phyloP scores from a whole-genome alignment of 2,329 filamentous ascomycete species.

The Alternaria brassicae region DNA sequence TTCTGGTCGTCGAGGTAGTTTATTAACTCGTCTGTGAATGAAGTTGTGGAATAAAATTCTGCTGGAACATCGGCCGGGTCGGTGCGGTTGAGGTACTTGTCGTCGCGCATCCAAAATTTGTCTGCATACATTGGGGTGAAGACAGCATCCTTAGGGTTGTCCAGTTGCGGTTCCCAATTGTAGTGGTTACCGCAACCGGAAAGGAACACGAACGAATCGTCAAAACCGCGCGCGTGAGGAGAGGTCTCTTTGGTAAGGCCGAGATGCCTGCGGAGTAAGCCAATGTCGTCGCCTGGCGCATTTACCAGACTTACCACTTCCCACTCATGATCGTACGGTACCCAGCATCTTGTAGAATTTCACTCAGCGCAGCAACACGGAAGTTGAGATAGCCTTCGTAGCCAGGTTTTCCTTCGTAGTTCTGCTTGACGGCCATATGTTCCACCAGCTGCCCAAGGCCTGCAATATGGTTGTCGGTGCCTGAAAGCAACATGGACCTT shows the following conservation, averaged over 20 bases:
- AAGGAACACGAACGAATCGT: not conserved
- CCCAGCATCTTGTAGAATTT: conserved; percentile 60
- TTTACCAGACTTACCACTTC: conserved; percentile 12
- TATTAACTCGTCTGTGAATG: conserved; percentile 39
- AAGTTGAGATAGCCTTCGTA: conserved; percentile 70
- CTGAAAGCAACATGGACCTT: conserved; percentile 70
- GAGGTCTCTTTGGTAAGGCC: conserved; percentile 15
- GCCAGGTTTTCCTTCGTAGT: conserved; percentile 64
- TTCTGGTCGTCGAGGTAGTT: conserved; percentile 32
- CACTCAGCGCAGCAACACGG: conserved; percentile 64
- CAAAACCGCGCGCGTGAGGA: not conserved
- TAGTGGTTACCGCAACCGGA: not conserved
- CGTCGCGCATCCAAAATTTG: not conserved
- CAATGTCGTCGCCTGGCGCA: not conserved
- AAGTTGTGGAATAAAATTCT: conserved; percentile 45
- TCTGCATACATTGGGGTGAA: not conserved
- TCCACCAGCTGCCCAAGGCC: conserved; percentile 65
- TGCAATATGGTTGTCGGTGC: conserved; percentile 67
- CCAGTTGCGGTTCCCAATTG: not conserved
- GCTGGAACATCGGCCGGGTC: not conserved
- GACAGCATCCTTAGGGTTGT: not conserved
- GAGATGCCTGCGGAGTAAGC: conserved; percentile 8
- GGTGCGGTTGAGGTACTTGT: not conserved
- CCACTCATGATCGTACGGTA: conserved; percentile 24
- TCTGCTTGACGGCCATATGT: conserved; percentile 59